These are phyloP conservation scores for Trichophyton rubrum DNA, from an alignment of 2,329 filamentous ascomycete genomes.

Conservation along the genomic window DNA sequence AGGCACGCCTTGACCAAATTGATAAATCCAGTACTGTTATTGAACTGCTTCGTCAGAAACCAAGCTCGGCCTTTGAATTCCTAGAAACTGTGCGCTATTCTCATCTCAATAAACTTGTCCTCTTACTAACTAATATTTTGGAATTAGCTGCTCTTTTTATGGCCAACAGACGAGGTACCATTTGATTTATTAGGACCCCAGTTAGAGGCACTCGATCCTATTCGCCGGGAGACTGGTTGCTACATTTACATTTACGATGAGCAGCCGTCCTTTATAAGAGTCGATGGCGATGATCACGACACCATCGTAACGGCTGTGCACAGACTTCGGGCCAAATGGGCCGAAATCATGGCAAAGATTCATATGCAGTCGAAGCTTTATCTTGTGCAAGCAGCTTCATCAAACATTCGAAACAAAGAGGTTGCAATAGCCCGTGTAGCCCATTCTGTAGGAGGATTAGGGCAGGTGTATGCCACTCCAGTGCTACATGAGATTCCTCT, in stretches of 20 bases:
- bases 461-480: conserved; percentile 13
- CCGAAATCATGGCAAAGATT: conserved; percentile 19
- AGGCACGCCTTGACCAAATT: conserved; percentile 15
- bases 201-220: conserved; percentile 34
- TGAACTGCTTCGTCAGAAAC: conserved; percentile 19
- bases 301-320: conserved; percentile 27
- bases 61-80: conserved; percentile 15
- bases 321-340: conserved; percentile 20
- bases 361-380: conserved; percentile 24
- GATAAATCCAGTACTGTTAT: conserved; percentile 18
- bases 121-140: conserved; percentile 1
- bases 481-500: conserved; percentile 15
- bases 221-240: conserved; percentile 30
- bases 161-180: conserved; percentile 34
- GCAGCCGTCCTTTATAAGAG: conserved; percentile 21
- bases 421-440: conserved; percentile 18
- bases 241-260: conserved; percentile 29
- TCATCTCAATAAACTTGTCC: background rate
- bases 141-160: conserved; percentile 31
- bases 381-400: conserved; percentile 21
- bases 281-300: conserved; percentile 22
- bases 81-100: conserved; percentile 17
- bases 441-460: conserved; percentile 1
- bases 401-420: conserved; percentile 14
- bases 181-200: conserved; percentile 31